Evolutionary conservation across 345 rosid species (phyloP), one percentile per base, ranked within the genome.

Genomic region (Pistacia vera): DNA sequence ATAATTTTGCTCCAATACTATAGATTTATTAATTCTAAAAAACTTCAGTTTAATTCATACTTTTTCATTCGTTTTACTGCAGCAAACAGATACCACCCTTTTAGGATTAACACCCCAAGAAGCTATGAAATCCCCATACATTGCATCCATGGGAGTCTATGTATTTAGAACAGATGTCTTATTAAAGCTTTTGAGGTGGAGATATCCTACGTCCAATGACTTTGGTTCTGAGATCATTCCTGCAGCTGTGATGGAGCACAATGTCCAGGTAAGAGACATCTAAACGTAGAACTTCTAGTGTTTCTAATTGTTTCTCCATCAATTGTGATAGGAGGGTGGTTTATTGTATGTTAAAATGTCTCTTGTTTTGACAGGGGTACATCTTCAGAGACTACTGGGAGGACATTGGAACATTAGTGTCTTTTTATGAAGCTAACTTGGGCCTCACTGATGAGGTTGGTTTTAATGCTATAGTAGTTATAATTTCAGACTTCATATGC

Each of bases 121-220:
- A 63, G 96, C 99, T 14, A 59, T 61, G 71, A 70, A 77, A 71
- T 82, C 85, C 60, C 97, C 98, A 17, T 93, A 89, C 70, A 86
- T 92, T 63, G 99, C 99, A 74, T 93, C 99, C 22, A 95, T 95
- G 99, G 99, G 97, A 82, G 92, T 95, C 59, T 93, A 95, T 54
- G 81, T 92, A 63, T 93, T 95, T 80, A 90, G 85, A 86, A 95
- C 94, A 0, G 94, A 88, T 66, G 71, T 84, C n/a, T 71, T 95
- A 68, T 79, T 93, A 57, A 89, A 91, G 70, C 92, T 93, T 78
- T 81, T 95, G 79, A 93, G 87, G 74, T 76, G 87, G 90, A 84
- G 86, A 70, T 95, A 81, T 84, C 99, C 98, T 41, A 87, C 91
- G 68, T 82, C 92, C 71, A 87, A 95, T 82, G 97, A 93, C 88